phyloP scores from a whole-genome alignment of 805 yeast species.

The Ogataea corticis region DNA sequence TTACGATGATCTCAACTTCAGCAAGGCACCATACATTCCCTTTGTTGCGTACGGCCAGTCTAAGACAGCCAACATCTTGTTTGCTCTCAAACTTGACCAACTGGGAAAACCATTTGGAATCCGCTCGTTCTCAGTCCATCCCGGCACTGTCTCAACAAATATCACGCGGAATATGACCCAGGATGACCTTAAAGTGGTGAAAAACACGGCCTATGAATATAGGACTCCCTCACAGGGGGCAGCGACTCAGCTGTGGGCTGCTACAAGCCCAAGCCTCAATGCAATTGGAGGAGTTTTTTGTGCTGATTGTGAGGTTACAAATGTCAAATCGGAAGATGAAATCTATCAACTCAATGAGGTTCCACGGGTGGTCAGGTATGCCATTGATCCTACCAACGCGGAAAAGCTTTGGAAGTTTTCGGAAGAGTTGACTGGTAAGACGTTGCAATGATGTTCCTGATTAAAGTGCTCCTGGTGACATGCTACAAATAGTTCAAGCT shows the following conservation, averaged over 20 bases:
- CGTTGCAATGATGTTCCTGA: too few relatives aligned
- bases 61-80: constrained; percentile 1
- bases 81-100: background rate
- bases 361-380: too few relatives aligned
- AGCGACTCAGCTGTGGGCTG: constrained; percentile 4
- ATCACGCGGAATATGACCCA: background rate
- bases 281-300: constrained; percentile 8
- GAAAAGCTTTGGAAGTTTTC: too few relatives aligned
- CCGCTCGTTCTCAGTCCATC: constrained; percentile 1
- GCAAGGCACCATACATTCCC: background rate
- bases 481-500: too few relatives aligned
- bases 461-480: too few relatives aligned
- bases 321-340: background rate
- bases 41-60: constrained; percentile 4
- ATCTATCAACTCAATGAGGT: too few relatives aligned
- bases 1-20: constrained; percentile 1
- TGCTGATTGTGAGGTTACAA: constrained; percentile 1
- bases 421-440: too few relatives aligned
- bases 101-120: background rate
- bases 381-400: too few relatives aligned
- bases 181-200: background rate
- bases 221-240: background rate
- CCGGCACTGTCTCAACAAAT: background rate
- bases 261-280: constrained; percentile 3
- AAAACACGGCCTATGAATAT: background rate